phyloP scores from a whole-genome alignment of 2,329 filamentous ascomycete species.

The Ophiostoma ulmi region DNA sequence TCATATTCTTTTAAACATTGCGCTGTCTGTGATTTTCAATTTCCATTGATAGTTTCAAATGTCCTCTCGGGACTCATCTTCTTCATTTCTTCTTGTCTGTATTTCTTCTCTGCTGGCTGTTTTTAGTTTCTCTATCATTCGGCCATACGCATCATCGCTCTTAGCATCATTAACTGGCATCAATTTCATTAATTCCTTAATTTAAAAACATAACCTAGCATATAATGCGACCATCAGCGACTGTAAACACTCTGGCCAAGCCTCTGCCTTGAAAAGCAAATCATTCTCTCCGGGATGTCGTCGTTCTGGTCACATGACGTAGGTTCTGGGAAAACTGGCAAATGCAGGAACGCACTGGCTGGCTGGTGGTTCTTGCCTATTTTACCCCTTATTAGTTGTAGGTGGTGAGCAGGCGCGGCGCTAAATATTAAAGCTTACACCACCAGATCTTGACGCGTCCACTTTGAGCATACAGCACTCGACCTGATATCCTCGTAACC shows the following conservation, averaged over 20 bases:
- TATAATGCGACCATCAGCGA: no score
- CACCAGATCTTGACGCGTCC: constrained; percentile 2
- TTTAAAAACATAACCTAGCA: no score
- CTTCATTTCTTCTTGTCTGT: not conserved
- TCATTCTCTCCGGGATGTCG: not conserved
- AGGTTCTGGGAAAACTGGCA: not conserved
- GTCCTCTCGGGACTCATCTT: not conserved
- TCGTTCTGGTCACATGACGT: constrained; percentile 6
- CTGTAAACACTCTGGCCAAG: not conserved
- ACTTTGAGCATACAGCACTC: not conserved
- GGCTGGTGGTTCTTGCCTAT: not conserved
- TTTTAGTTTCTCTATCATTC: no score
- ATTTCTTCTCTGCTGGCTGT: not conserved
- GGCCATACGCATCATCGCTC: not conserved
- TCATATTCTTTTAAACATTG: constrained; percentile 3
- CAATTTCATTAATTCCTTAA: not conserved
- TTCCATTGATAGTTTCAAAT: not conserved
- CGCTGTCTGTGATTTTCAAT: not conserved
- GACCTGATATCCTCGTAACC: not conserved
- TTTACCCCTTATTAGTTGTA: constrained; percentile 11
- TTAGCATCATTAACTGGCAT: not conserved
- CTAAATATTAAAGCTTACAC: constrained; percentile 2
- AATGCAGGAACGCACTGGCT: constrained; percentile 11
- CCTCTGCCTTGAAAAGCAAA: constrained; percentile 3
- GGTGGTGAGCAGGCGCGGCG: not conserved